Evolutionary conservation across 2,329 filamentous ascomycete species (phyloP).

Genomic region (Aspergillus unguis): DNA sequence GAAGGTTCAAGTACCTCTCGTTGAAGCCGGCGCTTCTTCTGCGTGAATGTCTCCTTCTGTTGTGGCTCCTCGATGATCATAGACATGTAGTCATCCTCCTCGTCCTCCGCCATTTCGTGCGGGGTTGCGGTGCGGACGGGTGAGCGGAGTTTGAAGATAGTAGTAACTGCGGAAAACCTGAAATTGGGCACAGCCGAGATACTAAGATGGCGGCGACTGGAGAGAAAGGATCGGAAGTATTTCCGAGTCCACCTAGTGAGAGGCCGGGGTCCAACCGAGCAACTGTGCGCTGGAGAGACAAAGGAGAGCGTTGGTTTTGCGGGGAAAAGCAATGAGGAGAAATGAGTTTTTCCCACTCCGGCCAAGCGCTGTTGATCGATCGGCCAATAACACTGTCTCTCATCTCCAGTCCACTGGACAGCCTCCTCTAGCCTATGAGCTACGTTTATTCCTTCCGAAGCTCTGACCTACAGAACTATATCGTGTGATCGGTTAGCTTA

Average conservation of each 20-base stretch:
- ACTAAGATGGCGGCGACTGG: background rate
- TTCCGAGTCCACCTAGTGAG: background rate
- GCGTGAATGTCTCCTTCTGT: constrained; percentile 60
- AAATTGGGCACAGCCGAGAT: background rate
- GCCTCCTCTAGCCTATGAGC: background rate
- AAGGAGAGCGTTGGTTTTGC: background rate
- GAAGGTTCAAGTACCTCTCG: constrained; percentile 42
- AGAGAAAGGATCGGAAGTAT: background rate
- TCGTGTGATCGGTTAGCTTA: background rate
- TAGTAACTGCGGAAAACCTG: background rate
- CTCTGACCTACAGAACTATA: background rate
- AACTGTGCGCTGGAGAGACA: background rate
- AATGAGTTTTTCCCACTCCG: constrained; percentile 6
- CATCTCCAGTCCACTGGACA: background rate
- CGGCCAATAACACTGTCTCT: too few relatives aligned
- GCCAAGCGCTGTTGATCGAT: background rate
- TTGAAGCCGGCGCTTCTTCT: constrained; percentile 55
- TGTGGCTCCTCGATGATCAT: constrained; percentile 77
- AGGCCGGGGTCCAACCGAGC: background rate
- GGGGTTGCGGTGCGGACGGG: constrained; percentile 8
- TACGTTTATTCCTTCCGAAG: background rate
- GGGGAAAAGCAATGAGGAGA: constrained; percentile 5
- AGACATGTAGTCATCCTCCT: constrained; percentile 95
- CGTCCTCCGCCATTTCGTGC: constrained; percentile 51
- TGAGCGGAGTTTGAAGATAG: too few relatives aligned